phyloP scores from a whole-genome alignment of 208 protist species.

The Acanthamoeba lenticulata region DNA sequence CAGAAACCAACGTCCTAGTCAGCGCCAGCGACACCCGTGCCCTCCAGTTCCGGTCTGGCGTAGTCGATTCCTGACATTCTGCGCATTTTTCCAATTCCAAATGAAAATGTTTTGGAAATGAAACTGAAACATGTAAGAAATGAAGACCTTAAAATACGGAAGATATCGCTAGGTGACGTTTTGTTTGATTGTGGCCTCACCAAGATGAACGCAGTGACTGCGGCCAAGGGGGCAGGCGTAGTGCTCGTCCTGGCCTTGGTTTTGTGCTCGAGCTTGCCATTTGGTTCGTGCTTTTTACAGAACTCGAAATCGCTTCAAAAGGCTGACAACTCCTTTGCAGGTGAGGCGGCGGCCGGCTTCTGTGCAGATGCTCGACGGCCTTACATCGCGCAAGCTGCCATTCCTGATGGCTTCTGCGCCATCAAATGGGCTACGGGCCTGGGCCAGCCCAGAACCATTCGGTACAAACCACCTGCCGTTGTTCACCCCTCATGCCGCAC shows the following conservation, averaged over 20 bases:
- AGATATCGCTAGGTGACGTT: background rate
- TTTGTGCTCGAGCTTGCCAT: background rate
- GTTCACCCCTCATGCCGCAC: background rate
- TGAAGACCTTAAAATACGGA: background rate
- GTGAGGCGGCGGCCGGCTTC: background rate
- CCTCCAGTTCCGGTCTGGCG: background rate
- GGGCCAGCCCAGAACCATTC: background rate
- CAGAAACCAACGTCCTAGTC: constrained; percentile 20
- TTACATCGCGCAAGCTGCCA: background rate
- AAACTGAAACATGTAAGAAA: background rate
- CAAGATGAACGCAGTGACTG: background rate
- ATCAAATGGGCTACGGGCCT: background rate
- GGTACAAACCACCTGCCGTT: background rate
- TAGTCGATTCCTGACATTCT: background rate
- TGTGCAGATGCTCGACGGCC: background rate
- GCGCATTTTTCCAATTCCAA: background rate
- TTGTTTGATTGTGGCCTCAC: background rate
- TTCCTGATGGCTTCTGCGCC: constrained; percentile 34
- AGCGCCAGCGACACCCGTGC: constrained; percentile 22
- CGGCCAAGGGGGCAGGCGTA: background rate
- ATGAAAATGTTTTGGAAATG: background rate
- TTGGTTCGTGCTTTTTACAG: no score
- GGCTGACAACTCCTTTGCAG: background rate
- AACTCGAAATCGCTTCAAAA: background rate
- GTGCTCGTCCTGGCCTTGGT: background rate